A percentile compares a stretch with the other conserved stretches of the same genome.
Evolutionary conservation across 177 flowering plant genomes (phyloP).

Genomic region (Tripterygium wilfordii): DNA sequence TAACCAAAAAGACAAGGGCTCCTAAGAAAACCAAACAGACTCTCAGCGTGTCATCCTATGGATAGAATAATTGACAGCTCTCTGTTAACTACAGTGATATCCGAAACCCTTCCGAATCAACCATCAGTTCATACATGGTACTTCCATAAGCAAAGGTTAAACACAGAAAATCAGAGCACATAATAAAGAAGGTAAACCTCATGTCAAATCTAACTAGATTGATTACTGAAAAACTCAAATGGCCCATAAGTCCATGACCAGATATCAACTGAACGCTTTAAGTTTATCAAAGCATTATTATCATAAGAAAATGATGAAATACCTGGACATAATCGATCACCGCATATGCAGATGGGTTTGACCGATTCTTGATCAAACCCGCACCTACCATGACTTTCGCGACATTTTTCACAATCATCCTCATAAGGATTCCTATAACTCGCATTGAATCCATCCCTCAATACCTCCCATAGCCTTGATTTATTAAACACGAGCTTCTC

Average conservation of each 20-base stretch:
- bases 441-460: slow-evolving; percentile 29
- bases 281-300: background rate
- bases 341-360: slow-evolving; percentile 17
- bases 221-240: too few relatives aligned
- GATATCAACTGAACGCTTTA: background rate
- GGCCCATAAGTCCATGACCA: background rate
- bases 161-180: too few relatives aligned
- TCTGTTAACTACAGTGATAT: too few relatives aligned
- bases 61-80: too few relatives aligned
- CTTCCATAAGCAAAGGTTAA: too few relatives aligned
- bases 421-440: slow-evolving; percentile 11
- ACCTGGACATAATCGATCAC: slow-evolving; percentile 10
- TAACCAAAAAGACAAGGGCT: too few relatives aligned
- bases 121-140: too few relatives aligned
- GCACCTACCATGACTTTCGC: slow-evolving; percentile 10
- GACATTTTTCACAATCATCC: slow-evolving; percentile 12
- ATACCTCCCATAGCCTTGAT: slow-evolving; percentile 8
- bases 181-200: too few relatives aligned
- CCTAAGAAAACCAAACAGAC: too few relatives aligned
- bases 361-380: slow-evolving; percentile 14
- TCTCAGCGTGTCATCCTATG: too few relatives aligned
- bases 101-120: too few relatives aligned
- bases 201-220: too few relatives aligned
- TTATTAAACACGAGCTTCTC: background rate
- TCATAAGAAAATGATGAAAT: background rate